Evolutionary conservation across 2,329 filamentous ascomycete genomes (phyloP), one percentile per base, ranked within the genome.

Genomic region (Alternaria consortialis): DNA sequence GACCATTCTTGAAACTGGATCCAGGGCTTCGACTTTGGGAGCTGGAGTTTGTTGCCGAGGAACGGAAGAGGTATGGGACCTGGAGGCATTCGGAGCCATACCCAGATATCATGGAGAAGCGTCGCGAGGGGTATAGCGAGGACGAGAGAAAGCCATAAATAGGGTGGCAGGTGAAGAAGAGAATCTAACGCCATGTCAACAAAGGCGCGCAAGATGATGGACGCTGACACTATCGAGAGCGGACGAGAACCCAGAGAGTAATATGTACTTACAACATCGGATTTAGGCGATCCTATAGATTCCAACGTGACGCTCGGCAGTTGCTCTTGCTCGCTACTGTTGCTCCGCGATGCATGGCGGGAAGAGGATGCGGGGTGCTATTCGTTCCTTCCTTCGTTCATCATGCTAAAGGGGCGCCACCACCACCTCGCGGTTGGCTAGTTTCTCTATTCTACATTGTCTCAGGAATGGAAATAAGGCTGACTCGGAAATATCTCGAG

Each of bases 1-100:
- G 80, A 79, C 81, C 81, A 83, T 56, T 79, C 68, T 62, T 83
- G 72, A 69, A 84, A 76, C 53, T 76, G 71, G 48, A 75, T 66
- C 75, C 75, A 77, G 40, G 74, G 74, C 44, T 71, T 67, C n/a
- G 72, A 69, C 43, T 70, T 72, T n/a, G 73, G 68, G 4, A 76
- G 66, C 39, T 75, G 69, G 25, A 72, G 62, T 29, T 75, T 76
- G 60, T 77, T 78, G 44, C 75, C 82, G 15, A 84, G 64, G 69
- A 84, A 83, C 2, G 82, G 82, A 7, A 83, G 72, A 2, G 82
- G 81, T 3, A 68, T 77, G 2, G 83, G 83, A 7, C 83, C 83
- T 5, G 82, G 82, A 17, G 82, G 82, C 78, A 84, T 81, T 48
- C 79, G 63, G 11, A 64, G 39, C 73, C 72, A 75, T 58, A 70